phyloP scores from a whole-genome alignment of 2,329 filamentous ascomycete genomes.

The Exserohilum rostratum region DNA sequence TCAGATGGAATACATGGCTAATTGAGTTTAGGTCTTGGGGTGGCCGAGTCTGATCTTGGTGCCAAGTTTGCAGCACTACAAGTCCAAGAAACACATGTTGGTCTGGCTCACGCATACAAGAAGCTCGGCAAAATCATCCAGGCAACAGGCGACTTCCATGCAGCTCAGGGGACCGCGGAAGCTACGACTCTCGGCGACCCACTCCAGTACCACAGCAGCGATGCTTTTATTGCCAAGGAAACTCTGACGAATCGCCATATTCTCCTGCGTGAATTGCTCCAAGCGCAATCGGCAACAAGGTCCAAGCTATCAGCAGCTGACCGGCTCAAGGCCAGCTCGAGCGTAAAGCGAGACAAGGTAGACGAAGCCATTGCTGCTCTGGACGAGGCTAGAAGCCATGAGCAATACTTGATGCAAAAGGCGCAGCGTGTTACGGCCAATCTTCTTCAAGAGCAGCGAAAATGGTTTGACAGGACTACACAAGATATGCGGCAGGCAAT shows the following conservation, averaged over 20 bases:
- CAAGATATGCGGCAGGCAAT: constrained; percentile 83
- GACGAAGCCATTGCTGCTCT: constrained; percentile 93
- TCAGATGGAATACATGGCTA: constrained; percentile 12
- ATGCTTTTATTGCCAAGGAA: constrained; percentile 98
- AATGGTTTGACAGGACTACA: constrained; percentile 87
- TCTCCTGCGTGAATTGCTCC: constrained; percentile 86
- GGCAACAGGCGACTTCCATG: constrained; percentile 91
- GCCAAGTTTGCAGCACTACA: constrained; percentile 87
- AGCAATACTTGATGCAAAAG: constrained; percentile 82
- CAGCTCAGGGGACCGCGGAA: constrained; percentile 94
- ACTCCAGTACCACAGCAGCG: constrained; percentile 90
- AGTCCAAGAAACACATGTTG: constrained; percentile 87
- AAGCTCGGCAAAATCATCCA: constrained; percentile 95
- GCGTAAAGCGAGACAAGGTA: constrained; percentile 90
- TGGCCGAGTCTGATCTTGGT: constrained; percentile 91
- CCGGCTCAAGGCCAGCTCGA: constrained; percentile 83
- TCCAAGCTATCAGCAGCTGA: constrained; percentile 86
- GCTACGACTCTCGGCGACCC: constrained; percentile 93
- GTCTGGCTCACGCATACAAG: constrained; percentile 86
- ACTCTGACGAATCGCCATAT: constrained; percentile 98
- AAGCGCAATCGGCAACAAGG: constrained; percentile 84
- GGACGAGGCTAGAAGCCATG: constrained; percentile 83
- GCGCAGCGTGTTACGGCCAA: constrained; percentile 89
- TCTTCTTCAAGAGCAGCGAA: constrained; percentile 83
- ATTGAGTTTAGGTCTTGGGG: constrained; percentile 73